Evolutionary conservation across 192 early-diverging fungal species (phyloP), one percentile per base, ranked within the genome.

Genomic region (Pecoramyces ruminantium): DNA sequence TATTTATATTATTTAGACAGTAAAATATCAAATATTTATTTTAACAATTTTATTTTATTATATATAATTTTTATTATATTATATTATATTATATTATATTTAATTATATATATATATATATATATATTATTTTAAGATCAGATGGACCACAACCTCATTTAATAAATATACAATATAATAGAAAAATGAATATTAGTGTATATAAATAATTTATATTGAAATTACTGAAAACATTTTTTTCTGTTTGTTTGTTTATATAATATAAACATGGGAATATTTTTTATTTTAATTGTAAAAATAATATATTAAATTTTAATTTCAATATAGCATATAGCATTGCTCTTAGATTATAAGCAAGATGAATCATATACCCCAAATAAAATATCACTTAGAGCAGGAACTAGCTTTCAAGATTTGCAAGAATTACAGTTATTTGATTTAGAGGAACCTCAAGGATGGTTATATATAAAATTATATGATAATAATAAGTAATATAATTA

Each of bases 311-410:
- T n/a, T n/a, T n/a, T n/a, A n/a, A n/a, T n/a, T n/a, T n/a, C n/a
- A n/a, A n/a, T n/a, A n/a, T n/a, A n/a, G 83, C 87, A 89, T 84
- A 86, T 92, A 13, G 89, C 91, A 5, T 79, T 92, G 25, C 91
- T 92, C 81, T 80, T 93, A 58, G 93, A 96, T 84, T 91, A 82
- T 79, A 88, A 88, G 78, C 89, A 93, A 83, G 95, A 96, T 80
- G 94, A 96, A 84, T 91, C 89, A 80, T 96, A 96, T 84, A 93
- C 93, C 1, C 94, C 95, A 13, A 83, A 85, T 30, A 79, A 83
- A 34, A 85, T 96, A 25, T 86, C 86, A 38, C 84, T 96, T 9
- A 84, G 90, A 30, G 92, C 90, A 3, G 95, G 95, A 16, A 93
- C 88, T 78, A 86, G 85, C 29, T 82, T 86, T 30, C 87, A 90